Evolutionary conservation across 257 asterid genomes (phyloP), one percentile per base, ranked within the genome.

Genomic region (Przewalskia tangutica): DNA sequence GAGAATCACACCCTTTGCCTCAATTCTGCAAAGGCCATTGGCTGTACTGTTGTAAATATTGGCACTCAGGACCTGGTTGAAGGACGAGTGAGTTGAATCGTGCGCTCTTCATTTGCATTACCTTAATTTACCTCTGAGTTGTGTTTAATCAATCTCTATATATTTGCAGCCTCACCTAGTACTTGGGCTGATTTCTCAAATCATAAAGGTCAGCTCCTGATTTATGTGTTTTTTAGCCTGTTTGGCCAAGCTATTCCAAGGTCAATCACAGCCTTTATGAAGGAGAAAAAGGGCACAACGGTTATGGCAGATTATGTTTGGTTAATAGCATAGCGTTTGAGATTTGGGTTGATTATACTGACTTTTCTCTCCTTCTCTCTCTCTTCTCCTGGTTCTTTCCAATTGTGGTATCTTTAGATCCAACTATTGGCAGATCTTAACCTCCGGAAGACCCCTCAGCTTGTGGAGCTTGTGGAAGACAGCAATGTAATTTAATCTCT

Each of bases 341-440:
- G 11, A 81, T 65, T 65, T 71, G 78, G 38, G 78, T 20, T 71
- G 23, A 65, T 63, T 65, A 48, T 50, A 46, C 50, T 48, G 42
- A 65, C 62, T 62, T 7, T 16, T 81, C 46, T 50, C 38, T 71
- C 44, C 13, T 42, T n/a, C 60, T 73, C 20, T 13, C 60, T 73
- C 60, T 16, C 10, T n/a, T n/a, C 8, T 71, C 27, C 48, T 62
- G 66, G 59, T 34, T 81, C 18, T 53, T 73, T 51, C 73, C 60
- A 4, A 27, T 67, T 67, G 34, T 85, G 87, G 50, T 71, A 81
- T 81, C 84, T 87, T 82, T 93, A 95, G 99, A 95, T 95, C 80
- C 99, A 93, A 91, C 90, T 95, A 51, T 83, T 95, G 89, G 98
- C 99, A 42, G 99, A 95, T 91, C 99, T 95, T 91, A 95, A 95